phyloP scores from a whole-genome alignment of 345 rosid species.

The Hypericum androsaemum region DNA sequence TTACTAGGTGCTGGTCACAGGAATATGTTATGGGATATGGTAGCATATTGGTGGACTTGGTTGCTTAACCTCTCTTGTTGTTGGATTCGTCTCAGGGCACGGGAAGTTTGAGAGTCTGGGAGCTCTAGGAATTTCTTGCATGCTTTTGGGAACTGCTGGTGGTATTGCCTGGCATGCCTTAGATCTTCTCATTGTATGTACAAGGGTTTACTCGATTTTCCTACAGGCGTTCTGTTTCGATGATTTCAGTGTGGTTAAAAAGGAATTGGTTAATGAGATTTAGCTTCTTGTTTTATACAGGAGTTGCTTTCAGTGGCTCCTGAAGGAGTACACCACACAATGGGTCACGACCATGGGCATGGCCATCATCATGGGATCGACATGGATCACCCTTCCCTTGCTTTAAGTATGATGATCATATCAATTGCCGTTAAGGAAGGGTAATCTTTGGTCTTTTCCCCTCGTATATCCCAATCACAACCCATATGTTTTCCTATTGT shows the following conservation, averaged over 20 bases:
- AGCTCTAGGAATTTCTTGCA: conserved; percentile 83
- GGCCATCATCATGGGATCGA: conserved; percentile 71
- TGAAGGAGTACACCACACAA: conserved; percentile 31
- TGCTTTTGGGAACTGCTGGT: conserved; percentile 85
- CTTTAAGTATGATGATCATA: conserved; percentile 62
- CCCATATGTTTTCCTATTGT: neutral
- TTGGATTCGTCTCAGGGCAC: conserved; percentile 15
- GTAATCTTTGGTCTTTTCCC: conserved; percentile 23
- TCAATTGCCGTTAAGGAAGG: conserved; percentile 85
- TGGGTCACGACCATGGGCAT: conserved; percentile 25
- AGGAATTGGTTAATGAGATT: neutral
- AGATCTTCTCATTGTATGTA: conserved; percentile 49
- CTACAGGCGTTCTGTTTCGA: no score
- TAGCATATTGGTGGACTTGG: no score
- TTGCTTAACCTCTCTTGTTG: no score
- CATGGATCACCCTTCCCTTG: conserved; percentile 70
- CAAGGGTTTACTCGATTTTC: no score
- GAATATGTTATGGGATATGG: no score
- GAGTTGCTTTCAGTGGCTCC: conserved; percentile 41
- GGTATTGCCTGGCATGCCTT: conserved; percentile 89
- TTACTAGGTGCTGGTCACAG: no score
- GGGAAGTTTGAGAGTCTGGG: conserved; percentile 91
- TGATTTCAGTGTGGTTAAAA: neutral
- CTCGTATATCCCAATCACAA: no score
- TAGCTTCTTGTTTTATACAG: conserved; percentile 24